These are phyloP conservation scores for Penicillium sp. DNA, from an alignment of 2,329 filamentous ascomycete species.

Conservation along the genomic window DNA sequence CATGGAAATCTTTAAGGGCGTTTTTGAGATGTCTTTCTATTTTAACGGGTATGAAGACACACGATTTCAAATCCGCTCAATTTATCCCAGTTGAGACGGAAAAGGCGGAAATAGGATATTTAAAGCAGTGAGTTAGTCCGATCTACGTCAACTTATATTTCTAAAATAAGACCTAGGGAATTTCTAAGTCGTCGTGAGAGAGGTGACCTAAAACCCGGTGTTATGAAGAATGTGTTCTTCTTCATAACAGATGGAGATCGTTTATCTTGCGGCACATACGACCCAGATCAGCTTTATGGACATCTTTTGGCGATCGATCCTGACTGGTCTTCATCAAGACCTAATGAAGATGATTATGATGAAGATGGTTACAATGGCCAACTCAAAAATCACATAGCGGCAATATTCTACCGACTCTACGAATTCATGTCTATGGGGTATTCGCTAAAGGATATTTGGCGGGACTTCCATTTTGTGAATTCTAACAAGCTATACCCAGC, in stretches of 20 bases:
- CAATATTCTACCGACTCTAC: background rate
- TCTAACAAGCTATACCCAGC: background rate
- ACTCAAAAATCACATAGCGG: background rate
- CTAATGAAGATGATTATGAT: too few species aligned
- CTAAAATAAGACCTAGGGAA: background rate
- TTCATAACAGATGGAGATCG: background rate
- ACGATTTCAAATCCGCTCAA: background rate
- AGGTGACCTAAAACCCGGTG: background rate
- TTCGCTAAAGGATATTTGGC: background rate
- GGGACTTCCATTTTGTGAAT: background rate
- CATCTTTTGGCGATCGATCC: background rate
- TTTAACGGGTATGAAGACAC: background rate
- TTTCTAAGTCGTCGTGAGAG: background rate
- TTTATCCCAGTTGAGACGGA: background rate
- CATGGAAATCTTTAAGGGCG: background rate
- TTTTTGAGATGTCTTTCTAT: background rate
- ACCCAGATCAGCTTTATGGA: background rate
- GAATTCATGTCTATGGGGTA: background rate
- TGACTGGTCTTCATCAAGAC: background rate
- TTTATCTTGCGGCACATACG: background rate
- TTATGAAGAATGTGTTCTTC: background rate
- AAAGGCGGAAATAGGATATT: background rate
- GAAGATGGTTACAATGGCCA: background rate
- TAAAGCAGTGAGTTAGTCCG: background rate
- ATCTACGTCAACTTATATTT: too few species aligned